phyloP scores from a whole-genome alignment of 2,329 filamentous ascomycete species.

The Tolypocladium guangdongense region DNA sequence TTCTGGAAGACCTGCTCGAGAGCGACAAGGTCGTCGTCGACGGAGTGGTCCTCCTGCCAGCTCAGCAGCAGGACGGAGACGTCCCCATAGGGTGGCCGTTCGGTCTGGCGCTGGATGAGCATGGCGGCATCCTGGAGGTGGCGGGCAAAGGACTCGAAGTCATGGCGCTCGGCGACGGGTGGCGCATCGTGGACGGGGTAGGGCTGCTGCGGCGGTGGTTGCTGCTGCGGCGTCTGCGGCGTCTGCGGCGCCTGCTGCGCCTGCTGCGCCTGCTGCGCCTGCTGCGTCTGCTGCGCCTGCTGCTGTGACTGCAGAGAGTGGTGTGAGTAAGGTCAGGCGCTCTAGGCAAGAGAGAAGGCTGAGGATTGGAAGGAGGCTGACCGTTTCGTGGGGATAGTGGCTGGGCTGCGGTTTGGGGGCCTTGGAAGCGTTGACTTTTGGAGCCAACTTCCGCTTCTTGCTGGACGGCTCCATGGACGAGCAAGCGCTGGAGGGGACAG shows the following conservation, averaged over 20 bases:
- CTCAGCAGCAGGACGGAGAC: slow-evolving; percentile 50
- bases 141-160: slow-evolving; percentile 56
- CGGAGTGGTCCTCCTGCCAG: slow-evolving; percentile 49
- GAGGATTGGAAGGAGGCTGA: slow-evolving; percentile 15
- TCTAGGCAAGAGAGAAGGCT: background rate
- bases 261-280: background rate
- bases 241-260: no score
- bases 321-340: background rate
- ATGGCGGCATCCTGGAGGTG: slow-evolving; percentile 59
- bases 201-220: slow-evolving; percentile 13
- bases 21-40: slow-evolving; percentile 40
- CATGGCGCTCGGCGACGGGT: slow-evolving; percentile 38
- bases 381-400: slow-evolving; percentile 23
- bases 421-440: slow-evolving; percentile 25
- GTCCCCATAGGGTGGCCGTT: slow-evolving; percentile 43
- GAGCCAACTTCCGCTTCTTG: slow-evolving; percentile 33
- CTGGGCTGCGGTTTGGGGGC: slow-evolving; percentile 19
- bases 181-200: slow-evolving; percentile 28
- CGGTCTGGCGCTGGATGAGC: slow-evolving; percentile 53
- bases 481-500: slow-evolving; percentile 7
- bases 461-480: slow-evolving; percentile 30
- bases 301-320: background rate
- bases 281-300: slow-evolving; percentile 1
- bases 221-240: slow-evolving; percentile 3
- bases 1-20: slow-evolving; percentile 49